Base-by-base conservation (phyloP, 805 yeast species). In the Peterozyma xylosa region DNA sequence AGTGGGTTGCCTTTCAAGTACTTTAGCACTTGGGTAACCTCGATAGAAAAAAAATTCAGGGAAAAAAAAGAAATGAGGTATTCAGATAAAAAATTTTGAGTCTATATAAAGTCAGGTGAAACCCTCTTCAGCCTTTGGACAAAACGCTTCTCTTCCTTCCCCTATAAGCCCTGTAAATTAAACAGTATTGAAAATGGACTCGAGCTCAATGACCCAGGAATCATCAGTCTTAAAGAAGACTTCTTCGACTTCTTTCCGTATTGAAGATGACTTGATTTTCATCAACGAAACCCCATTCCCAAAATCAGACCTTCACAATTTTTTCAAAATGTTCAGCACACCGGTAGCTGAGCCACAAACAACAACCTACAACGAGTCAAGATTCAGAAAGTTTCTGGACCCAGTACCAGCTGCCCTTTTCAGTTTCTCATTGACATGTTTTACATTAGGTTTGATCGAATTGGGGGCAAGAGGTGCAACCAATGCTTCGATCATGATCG, bases 251-350 rank as follows among this genome's bases (percentile, higher is more conserved):
- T 21, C 27, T 3, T 62, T 63, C 48, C 67, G 73, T 11, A 66
- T 62, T 32, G 74, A 70, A 40, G 62, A 63, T 15, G 68, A 70
- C 35, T 59, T 59, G 47, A 60, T 73, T 32, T 63, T 62, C 45
- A 62, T 73, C 33, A 73, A 71, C 42, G 64, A 65, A 41, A 53
- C 57, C 35, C 60, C 64, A 29, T 73, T 76, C 58, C 66, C 68
- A 45, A 70, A 74, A 42, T 66, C 67, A 32, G 88, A 82, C 46
- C 34, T 39, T 21, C 42, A 39, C 18, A 35, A 39, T 18, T 71
- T 82, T 49, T 58, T 78, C 50, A 65, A 66, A 30, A 87, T 86
- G 2, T 79, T 80, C 53, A 86, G 82, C 15, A 21, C 27, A 5
- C 7, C 27, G 86, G 85, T 53, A 65, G 66, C 7, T 60, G 72